Conservation (phyloP, 495 filamentous ascomycete species). For the Penicillium steckii region DNA sequence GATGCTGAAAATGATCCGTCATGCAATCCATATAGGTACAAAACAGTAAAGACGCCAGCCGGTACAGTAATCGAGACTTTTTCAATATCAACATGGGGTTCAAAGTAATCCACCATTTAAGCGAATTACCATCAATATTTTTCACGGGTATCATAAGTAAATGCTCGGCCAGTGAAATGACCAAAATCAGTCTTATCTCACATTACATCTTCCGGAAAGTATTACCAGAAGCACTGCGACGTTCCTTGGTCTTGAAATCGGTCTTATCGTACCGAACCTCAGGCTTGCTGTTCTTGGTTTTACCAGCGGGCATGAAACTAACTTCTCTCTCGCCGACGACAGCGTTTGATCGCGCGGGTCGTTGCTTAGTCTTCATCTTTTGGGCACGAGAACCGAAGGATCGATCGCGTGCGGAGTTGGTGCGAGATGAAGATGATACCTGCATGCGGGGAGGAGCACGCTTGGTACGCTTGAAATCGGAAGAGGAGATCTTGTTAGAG, state of each 20-base stretch:
- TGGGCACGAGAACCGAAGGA: slow-evolving; percentile 72
- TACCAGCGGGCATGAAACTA: slow-evolving; percentile 72
- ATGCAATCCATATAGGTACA: slow-evolving; percentile 13
- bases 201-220: slow-evolving; percentile 52
- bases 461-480: slow-evolving; percentile 42
- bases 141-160: slow-evolving; percentile 3
- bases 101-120: neutral
- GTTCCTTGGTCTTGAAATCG: slow-evolving; percentile 40
- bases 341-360: slow-evolving; percentile 47
- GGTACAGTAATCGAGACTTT: slow-evolving; percentile 1
- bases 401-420: slow-evolving; percentile 45
- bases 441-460: slow-evolving; percentile 58
- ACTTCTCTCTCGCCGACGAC: slow-evolving; percentile 82
- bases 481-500: slow-evolving; percentile 61
- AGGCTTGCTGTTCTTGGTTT: slow-evolving; percentile 43
- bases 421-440: slow-evolving; percentile 51
- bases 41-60: neutral
- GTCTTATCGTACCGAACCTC: slow-evolving; percentile 30
- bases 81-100: neutral
- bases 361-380: slow-evolving; percentile 46
- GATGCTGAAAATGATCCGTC: slow-evolving; percentile 17
- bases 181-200: neutral
- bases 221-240: slow-evolving; percentile 53
- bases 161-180: neutral
- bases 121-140: neutral